Percentiles rank a stretch among this genome's conserved stretches.
Evolutionary conservation across 73 alveolate species (phyloP).

Genomic region (Paramecium biaurelia): DNA sequence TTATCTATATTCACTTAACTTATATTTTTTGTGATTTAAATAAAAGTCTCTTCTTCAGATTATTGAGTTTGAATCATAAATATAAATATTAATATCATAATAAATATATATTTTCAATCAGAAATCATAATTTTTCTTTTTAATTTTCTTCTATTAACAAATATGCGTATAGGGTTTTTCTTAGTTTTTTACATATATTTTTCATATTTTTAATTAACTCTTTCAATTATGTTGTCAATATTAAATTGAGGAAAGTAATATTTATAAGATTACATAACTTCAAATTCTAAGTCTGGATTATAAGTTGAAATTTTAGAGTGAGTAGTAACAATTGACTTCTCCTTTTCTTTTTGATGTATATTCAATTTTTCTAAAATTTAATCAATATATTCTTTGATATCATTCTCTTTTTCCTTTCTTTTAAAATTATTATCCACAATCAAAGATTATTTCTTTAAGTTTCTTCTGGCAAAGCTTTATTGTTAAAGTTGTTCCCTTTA

Average conservation of each 20-base stretch:
- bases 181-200: not conserved
- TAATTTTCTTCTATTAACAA: not conserved
- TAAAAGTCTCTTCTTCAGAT: not conserved
- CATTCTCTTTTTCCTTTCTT: not conserved
- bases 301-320: not conserved
- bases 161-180: not conserved
- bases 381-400: not conserved
- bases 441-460: not conserved
- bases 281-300: conserved; percentile 14
- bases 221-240: not conserved
- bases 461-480: not conserved
- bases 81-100: not conserved
- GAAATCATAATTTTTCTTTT: not conserved
- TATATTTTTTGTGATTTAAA: not conserved
- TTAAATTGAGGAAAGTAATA: conserved; percentile 21
- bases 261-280: conserved; percentile 36
- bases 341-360: not conserved
- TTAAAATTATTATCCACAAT: not conserved
- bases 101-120: not conserved
- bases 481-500: not conserved
- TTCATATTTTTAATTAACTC: not conserved
- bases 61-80: not conserved
- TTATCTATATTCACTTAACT: not conserved
- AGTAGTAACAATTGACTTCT: not conserved
- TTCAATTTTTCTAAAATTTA: not conserved